Evolutionary conservation across 306 rosid genomes (phyloP).

Genomic region (Trichosanthes cucumerina): DNA sequence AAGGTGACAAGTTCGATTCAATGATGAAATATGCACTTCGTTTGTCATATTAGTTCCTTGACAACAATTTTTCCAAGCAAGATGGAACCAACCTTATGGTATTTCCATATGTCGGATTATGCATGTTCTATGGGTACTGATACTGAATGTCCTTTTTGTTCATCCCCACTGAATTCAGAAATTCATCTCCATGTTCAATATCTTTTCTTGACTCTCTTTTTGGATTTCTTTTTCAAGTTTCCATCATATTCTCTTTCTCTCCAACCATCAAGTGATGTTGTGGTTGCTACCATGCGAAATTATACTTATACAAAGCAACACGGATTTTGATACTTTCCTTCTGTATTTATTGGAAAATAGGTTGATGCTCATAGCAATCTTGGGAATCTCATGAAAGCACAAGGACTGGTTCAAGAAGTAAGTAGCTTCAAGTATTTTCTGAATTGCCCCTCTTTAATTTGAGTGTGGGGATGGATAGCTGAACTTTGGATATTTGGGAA

Average conservation of each 20-base stretch:
- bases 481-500: not conserved
- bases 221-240: not conserved
- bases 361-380: slow-evolving; percentile 63
- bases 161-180: not conserved
- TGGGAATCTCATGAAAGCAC: slow-evolving; percentile 58
- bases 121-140: not conserved
- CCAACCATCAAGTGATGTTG: not conserved
- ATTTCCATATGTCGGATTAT: not conserved
- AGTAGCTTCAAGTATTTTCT: slow-evolving; percentile 17
- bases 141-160: not conserved
- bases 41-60: not conserved
- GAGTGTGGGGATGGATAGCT: slow-evolving; percentile 1
- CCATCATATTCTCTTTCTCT: not conserved
- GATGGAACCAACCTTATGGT: not conserved
- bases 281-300: not conserved
- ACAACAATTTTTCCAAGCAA: not conserved
- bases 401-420: slow-evolving; percentile 82
- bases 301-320: not conserved
- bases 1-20: not conserved
- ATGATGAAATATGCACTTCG: not conserved
- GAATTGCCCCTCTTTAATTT: not conserved
- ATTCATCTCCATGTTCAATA: not conserved
- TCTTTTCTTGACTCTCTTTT: not conserved
- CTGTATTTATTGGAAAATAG: slow-evolving; percentile 21
- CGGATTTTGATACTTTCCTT: slow-evolving; percentile 4